Evolutionary conservation across 2,329 filamentous ascomycete species (phyloP).

Genomic region (Botrytis squamosa): DNA sequence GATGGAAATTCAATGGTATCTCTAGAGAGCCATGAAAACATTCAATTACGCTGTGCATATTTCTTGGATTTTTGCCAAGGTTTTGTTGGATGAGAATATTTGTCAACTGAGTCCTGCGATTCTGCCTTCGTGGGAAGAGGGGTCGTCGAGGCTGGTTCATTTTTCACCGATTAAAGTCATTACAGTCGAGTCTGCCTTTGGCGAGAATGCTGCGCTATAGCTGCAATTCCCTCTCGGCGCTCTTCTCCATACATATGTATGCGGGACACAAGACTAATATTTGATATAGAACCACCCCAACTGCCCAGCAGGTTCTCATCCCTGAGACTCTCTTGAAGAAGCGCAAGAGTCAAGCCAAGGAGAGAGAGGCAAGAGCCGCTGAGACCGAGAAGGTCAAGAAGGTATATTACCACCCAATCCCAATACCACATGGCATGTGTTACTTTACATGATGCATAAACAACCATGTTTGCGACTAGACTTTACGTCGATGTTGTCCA

Average conservation of each 20-base stretch:
- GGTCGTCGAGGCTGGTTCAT: slow-evolving; percentile 31
- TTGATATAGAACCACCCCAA: slow-evolving; percentile 78
- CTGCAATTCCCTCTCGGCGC: slow-evolving; percentile 91
- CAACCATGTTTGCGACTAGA: slow-evolving; percentile 83
- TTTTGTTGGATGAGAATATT: slow-evolving; percentile 73
- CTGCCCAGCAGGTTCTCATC: slow-evolving; percentile 92
- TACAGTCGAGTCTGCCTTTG: slow-evolving; percentile 76
- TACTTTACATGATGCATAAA: slow-evolving; percentile 74
- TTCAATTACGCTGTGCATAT: slow-evolving; percentile 37
- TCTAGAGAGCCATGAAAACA: slow-evolving; percentile 26
- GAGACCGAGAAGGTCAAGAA: slow-evolving; percentile 85
- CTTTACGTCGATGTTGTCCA: slow-evolving; percentile 89
- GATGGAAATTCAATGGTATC: slow-evolving; percentile 37
- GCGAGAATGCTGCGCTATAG: slow-evolving; percentile 88
- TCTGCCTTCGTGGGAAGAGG: slow-evolving; percentile 29
- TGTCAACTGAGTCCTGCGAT: slow-evolving; percentile 31
- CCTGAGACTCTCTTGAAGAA: slow-evolving; percentile 99
- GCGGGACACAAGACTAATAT: slow-evolving; percentile 76
- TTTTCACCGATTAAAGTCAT: slow-evolving; percentile 77
- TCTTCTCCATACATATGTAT: slow-evolving; percentile 63
- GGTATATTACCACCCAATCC: slow-evolving; percentile 49
- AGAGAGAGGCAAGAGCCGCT: slow-evolving; percentile 81
- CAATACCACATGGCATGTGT: slow-evolving; percentile 1
- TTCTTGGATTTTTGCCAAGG: slow-evolving; percentile 58
- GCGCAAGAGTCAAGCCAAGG: slow-evolving; percentile 99